Conservation (phyloP, 2,329 filamentous ascomycete genomes). For the Didymella keratinophila region DNA sequence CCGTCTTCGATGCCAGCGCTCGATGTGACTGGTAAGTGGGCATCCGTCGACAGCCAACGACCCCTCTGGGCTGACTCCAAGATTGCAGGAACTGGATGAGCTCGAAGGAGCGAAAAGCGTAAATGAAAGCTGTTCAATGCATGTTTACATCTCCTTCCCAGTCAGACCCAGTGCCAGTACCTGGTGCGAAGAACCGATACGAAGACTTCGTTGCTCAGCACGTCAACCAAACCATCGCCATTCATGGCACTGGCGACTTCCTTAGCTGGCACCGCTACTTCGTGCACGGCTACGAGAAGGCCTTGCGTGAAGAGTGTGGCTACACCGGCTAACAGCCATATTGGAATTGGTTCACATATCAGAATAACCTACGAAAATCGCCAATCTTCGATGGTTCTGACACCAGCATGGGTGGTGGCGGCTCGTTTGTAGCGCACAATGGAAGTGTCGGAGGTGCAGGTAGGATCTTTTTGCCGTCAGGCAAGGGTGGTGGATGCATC, state of each 20-base stretch:
- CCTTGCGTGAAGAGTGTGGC: not conserved
- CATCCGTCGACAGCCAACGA: not conserved
- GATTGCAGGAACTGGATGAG: not conserved
- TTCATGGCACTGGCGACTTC: not conserved
- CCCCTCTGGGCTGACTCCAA: not conserved
- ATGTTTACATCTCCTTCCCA: not conserved
- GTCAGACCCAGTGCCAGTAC: not conserved
- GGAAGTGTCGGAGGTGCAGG: not conserved
- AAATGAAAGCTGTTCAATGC: not conserved
- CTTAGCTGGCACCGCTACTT: not conserved
- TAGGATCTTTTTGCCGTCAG: no score
- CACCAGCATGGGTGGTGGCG: not conserved
- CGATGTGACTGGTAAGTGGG: not conserved
- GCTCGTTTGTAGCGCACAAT: not conserved
- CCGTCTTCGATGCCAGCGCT: not conserved
- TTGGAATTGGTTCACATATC: not conserved
- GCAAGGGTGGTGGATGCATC: not conserved
- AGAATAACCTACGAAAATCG: not conserved
- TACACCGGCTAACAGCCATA: not conserved
- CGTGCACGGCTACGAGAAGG: not conserved
- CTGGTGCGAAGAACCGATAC: not conserved
- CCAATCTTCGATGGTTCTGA: not conserved
- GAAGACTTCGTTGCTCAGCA: not conserved
- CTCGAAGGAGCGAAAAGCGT: not conserved
- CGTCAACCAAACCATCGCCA: not conserved